Evolutionary conservation across 1,284 basidiomycete species (phyloP), one percentile per base, ranked within the genome.

Genomic region (Leccinum pachyderme): DNA sequence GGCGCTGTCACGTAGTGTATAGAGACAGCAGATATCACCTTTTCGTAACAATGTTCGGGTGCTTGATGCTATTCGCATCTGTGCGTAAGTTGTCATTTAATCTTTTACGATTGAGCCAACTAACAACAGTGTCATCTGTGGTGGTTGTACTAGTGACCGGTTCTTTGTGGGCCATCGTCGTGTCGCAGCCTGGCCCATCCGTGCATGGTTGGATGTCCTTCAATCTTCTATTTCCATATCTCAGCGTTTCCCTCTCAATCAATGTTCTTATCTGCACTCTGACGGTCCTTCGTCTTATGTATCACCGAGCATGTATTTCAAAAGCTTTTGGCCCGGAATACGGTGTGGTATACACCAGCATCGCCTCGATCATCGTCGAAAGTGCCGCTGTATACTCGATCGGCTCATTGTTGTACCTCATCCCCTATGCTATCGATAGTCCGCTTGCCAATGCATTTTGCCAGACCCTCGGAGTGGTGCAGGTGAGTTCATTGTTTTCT

Each of bases 1-100:
- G 73, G 71, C 70, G 72, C 5, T 66, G 63, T 47, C 60, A 66
- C 13, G 65, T 73, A n/a, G 64, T 74, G 27, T 73, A 69, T 50
- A 69, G 56, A 52, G 66, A 69, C 35, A 70, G 69, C 56, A 63
- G 6, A 32, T 59, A 64, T 12, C 56, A 69, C 49, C 1, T 7
- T 7, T 2, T 60, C 4, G 60, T 69, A 22, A 47, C 59, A 13
- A 45, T 7, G 13, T 54, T 68, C 9, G 67, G 65, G 28, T 55
- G 37, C 15, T 1, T 70, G 12, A 52, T 69, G 55, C 47, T 71
- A 13, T 47, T 70, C 12, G 57, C 62, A 9, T 62, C 66, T 9
- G 52, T 72, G n/a, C 59, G 67, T 59, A 49, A 29, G 70, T 55
- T 44, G 8, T 9, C 22, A 7, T 44, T 15, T 25, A 25, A 2